phyloP scores from a whole-genome alignment of 441 rosid genomes.

The Gossypium schwendimanii region DNA sequence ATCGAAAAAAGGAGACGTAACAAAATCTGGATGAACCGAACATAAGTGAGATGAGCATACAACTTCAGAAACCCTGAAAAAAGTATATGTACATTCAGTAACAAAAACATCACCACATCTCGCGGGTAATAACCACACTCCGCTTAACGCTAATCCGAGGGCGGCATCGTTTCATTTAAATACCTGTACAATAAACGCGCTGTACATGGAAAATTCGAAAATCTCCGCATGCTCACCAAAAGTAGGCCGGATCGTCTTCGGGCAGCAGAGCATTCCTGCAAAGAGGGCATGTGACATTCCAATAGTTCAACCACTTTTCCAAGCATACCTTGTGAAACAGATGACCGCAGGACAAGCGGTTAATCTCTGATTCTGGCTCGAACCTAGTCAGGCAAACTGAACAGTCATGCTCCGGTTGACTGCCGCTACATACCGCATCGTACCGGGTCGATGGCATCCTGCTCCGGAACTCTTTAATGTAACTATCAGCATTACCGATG shows the following conservation, averaged over 20 bases:
- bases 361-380: conserved; percentile 69
- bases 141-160: background rate
- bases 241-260: conserved; percentile 48
- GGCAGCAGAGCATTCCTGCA: conserved; percentile 72
- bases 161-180: background rate
- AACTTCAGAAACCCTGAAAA: conserved; percentile 5
- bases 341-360: conserved; percentile 68
- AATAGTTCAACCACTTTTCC: conserved; percentile 84
- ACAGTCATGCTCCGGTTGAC: conserved; percentile 54
- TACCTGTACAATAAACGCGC: conserved; percentile 32
- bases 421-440: conserved; percentile 36
- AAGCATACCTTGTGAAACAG: conserved; percentile 71
- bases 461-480: conserved; percentile 56
- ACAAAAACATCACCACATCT: background rate
- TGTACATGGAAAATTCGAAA: conserved; percentile 23
- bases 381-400: conserved; percentile 65
- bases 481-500: conserved; percentile 31
- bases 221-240: conserved; percentile 34
- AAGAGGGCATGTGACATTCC: conserved; percentile 80
- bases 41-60: background rate
- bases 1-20: too few species aligned
- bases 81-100: background rate
- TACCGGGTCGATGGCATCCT: conserved; percentile 45
- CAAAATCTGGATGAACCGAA: too few species aligned
- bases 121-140: background rate